phyloP scores from a whole-genome alignment of 495 filamentous ascomycete species.

The Trichoderma asperelloides region DNA sequence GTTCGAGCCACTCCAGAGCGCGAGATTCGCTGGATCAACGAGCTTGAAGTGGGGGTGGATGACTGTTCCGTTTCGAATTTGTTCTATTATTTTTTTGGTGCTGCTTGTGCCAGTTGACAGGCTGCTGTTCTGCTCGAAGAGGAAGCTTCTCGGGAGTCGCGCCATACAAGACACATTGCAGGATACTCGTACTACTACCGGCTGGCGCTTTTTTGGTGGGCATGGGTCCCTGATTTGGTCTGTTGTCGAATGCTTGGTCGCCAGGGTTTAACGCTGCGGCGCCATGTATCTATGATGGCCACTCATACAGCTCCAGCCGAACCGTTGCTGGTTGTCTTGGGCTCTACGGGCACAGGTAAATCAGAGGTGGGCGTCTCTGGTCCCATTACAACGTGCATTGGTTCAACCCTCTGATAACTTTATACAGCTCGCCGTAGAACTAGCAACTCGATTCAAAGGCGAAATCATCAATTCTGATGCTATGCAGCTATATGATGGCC shows the following conservation, averaged over 20 bases:
- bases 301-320: slow-evolving; percentile 19
- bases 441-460: slow-evolving; percentile 76
- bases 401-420: slow-evolving; percentile 12
- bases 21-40: neutral
- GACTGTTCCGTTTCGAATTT: neutral
- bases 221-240: neutral
- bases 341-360: slow-evolving; percentile 93
- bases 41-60: neutral
- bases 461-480: slow-evolving; percentile 98
- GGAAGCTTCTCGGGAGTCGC: neutral
- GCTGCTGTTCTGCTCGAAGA: neutral
- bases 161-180: neutral
- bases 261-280: neutral
- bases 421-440: slow-evolving; percentile 76
- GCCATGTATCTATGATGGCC: slow-evolving; percentile 19
- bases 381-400: slow-evolving; percentile 8
- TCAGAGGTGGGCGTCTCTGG: slow-evolving; percentile 63
- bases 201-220: neutral
- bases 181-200: neutral
- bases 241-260: neutral
- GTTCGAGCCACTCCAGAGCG: neutral
- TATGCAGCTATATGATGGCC: slow-evolving; percentile 94
- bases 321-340: slow-evolving; percentile 76
- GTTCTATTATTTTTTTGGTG: neutral
- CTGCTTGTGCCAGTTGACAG: neutral